These are phyloP conservation scores for Cotoneaster glaucophyllus DNA, from an alignment of 306 rosid genomes.

Conservation along the genomic window DNA sequence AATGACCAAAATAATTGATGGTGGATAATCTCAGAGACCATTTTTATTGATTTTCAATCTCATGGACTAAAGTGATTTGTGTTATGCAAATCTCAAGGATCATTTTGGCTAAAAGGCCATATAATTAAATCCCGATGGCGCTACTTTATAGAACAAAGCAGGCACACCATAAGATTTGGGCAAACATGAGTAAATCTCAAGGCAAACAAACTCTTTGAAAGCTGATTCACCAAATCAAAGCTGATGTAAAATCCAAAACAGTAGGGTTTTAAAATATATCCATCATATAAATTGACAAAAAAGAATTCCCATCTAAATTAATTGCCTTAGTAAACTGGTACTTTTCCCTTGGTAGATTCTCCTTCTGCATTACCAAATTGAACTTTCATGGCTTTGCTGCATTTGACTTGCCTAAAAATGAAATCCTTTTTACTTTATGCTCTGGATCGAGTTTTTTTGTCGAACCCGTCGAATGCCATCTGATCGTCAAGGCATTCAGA, in stretches of 20 bases:
- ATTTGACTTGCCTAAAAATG: not conserved
- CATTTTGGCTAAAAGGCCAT: no score
- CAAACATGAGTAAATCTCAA: not conserved
- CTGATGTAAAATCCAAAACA: not conserved
- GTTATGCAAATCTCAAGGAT: no score
- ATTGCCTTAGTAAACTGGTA: not conserved
- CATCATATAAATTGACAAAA: not conserved
- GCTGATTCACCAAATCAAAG: not conserved
- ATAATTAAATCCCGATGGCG: not conserved
- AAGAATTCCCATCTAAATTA: not conserved
- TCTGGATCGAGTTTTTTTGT: not conserved
- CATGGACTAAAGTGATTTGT: no score
- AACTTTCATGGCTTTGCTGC: not conserved
- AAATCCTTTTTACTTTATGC: no score
- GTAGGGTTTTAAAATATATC: not conserved
- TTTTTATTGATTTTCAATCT: no score
- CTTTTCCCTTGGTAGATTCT: not conserved
- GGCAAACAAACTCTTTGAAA: not conserved
- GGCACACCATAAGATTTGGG: not conserved
- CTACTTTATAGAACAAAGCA: not conserved
- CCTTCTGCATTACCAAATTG: not conserved
- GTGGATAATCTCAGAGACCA: no score
- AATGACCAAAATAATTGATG: no score
- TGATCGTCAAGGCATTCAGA: not conserved
- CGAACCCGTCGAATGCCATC: slow-evolving; percentile 7